These are phyloP conservation scores for Termitomyces sp. DNA, from an alignment of 768 basidiomycete genomes.

Conservation along the genomic window DNA sequence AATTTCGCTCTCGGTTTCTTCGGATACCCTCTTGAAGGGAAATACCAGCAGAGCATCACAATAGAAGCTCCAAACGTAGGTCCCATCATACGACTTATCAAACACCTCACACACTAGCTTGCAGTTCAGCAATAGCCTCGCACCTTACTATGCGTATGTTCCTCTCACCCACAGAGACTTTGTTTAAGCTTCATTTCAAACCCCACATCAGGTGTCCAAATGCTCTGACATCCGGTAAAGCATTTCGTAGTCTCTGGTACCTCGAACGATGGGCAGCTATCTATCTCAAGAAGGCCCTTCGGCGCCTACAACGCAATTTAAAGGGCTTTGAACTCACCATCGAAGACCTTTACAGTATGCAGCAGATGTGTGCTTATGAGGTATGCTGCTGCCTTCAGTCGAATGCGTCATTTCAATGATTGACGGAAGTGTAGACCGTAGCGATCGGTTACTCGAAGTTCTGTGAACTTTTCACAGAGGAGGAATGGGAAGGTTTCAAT, in stretches of 20 bases:
- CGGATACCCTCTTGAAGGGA: slow-evolving; percentile 62
- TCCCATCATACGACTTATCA: slow-evolving; percentile 27
- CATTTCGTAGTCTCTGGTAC: slow-evolving; percentile 45
- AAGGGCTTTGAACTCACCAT: slow-evolving; percentile 56
- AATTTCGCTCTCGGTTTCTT: slow-evolving; percentile 75
- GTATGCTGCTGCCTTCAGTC: background rate
- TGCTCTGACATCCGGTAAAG: slow-evolving; percentile 26
- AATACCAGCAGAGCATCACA: slow-evolving; percentile 74
- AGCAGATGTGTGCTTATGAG: slow-evolving; percentile 83
- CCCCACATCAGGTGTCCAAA: slow-evolving; percentile 52
- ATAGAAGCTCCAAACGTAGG: slow-evolving; percentile 47
- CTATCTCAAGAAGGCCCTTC: slow-evolving; percentile 66
- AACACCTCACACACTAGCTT: background rate
- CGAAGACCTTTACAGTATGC: slow-evolving; percentile 71
- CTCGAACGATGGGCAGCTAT: slow-evolving; percentile 58
- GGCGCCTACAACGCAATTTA: slow-evolving; percentile 54
- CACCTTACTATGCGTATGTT: slow-evolving; percentile 72
- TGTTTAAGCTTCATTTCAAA: background rate
- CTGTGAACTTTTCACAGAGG: slow-evolving; percentile 82
- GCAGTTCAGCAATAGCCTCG: slow-evolving; percentile 79
- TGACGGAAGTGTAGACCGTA: slow-evolving; percentile 48
- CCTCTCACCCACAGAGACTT: background rate
- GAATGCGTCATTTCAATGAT: background rate
- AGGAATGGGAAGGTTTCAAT: slow-evolving; percentile 92
- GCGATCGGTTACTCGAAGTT: slow-evolving; percentile 88